Evolutionary conservation across 1,139 yeast species (phyloP), one percentile per base, ranked within the genome.

Genomic region (Zygoascus hellenicus): DNA sequence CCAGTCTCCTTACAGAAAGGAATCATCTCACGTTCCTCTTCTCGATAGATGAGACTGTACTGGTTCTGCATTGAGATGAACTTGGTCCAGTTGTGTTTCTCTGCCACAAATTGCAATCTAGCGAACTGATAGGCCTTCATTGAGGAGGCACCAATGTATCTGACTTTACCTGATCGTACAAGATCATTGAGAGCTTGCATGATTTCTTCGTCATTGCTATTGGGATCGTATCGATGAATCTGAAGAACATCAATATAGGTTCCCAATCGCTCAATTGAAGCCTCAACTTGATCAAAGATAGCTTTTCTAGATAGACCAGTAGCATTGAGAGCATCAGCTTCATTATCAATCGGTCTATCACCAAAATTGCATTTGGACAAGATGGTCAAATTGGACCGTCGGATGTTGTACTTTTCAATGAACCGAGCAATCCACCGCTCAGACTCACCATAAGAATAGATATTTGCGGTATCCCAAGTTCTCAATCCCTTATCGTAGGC

Each of bases 161-260:
- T 68, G 5, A 71, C 66, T 32, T 64, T 61, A 0, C 83, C 83
- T 22, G 63, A 53, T 50, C 70, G 70, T 26, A 78, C 76, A 34
- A 75, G 68, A 54, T 74, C 77, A 54, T 78, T 74, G 52, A 79
- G 65, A 1, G 81, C 74, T 52, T 63, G 69, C 82, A 79, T 77
- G 37, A 72, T 72, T 54, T 79, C 83, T 47, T 69, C 70, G 46
- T 68, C 66, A 37, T 77, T 74, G 3, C 73, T 68, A 0, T 63
- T 58, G 30, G 57, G 52, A 53, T 78, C 82, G 34, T 67, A 67
- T 50, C 82, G 65, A 64, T 87, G 96, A 61, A 87, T 70, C 64
- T 83, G 86, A 1, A 86, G 85, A 54, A 86, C 69, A 63, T 88
- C 96, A 53, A 88, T 67, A 60, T 85, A 85, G 0, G 95, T 83